These are phyloP conservation scores for Pythium apleroticum DNA, from an alignment of 352 stramenopile genomes.

Conservation along the genomic window DNA sequence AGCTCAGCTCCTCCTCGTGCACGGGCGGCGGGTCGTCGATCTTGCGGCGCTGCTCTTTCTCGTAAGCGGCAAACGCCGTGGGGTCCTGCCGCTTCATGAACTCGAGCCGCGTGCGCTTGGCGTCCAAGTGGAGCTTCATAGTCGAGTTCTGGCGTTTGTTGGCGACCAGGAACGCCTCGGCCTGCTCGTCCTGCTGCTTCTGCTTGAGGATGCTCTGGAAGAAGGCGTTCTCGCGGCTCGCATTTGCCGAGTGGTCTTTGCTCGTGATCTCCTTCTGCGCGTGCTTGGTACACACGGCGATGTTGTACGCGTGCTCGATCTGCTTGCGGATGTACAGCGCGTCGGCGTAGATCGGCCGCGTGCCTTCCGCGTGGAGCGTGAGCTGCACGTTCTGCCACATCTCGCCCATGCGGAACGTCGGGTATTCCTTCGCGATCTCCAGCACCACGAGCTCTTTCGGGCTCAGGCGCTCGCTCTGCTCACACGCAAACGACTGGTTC, in stretches of 20 bases:
- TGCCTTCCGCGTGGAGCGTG: constrained; percentile 55
- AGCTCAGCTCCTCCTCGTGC: constrained; percentile 48
- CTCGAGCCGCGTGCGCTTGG: constrained; percentile 69
- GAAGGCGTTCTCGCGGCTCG: constrained; percentile 40
- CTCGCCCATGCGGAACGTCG: constrained; percentile 61
- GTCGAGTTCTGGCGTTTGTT: constrained; percentile 68
- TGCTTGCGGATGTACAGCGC: constrained; percentile 69
- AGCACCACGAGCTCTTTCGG: constrained; percentile 60
- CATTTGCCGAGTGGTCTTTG: constrained; percentile 20
- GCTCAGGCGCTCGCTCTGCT: constrained; percentile 32
- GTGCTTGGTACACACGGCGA: constrained; percentile 61
- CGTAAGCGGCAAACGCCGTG: constrained; percentile 46
- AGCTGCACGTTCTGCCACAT: constrained; percentile 78
- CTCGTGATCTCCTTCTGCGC: constrained; percentile 53
- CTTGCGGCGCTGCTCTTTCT: constrained; percentile 39
- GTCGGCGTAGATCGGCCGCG: constrained; percentile 75
- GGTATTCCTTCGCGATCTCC: constrained; percentile 74
- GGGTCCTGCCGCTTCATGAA: constrained; percentile 69
- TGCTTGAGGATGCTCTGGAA: constrained; percentile 56
- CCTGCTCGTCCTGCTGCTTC: constrained; percentile 70
- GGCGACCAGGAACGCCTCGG: constrained; percentile 50
- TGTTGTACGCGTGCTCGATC: constrained; percentile 74
- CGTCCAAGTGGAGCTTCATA: constrained; percentile 71
- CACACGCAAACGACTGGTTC: constrained; percentile 54
- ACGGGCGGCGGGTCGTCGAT: constrained; percentile 54